Percentiles rank a stretch among this genome's conserved stretches.
Evolutionary conservation across 495 filamentous ascomycete species (phyloP).

Genomic region (Penicillium desertorum): DNA sequence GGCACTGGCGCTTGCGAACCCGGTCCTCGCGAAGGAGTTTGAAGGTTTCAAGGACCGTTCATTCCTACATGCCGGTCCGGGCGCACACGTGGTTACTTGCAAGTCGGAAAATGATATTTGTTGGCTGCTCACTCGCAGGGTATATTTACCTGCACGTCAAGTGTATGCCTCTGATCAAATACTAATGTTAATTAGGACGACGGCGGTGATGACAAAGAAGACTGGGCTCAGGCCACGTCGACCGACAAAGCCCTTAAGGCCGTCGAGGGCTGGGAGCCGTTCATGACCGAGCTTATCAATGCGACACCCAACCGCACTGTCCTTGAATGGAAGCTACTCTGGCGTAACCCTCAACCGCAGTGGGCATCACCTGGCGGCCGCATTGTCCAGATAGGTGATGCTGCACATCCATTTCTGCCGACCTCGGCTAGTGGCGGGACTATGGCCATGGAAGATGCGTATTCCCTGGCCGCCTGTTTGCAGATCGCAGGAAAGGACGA

Average conservation of each 20-base stretch:
- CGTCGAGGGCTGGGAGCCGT: slow-evolving; percentile 63
- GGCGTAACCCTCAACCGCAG: slow-evolving; percentile 64
- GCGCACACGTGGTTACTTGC: neutral
- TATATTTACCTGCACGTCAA: slow-evolving; percentile 27
- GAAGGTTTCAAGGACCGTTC: neutral
- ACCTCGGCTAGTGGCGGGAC: slow-evolving; percentile 71
- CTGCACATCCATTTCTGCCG: slow-evolving; percentile 72
- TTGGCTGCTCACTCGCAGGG: neutral
- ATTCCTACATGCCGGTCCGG: neutral
- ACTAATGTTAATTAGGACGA: neutral
- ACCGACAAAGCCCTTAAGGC: slow-evolving; percentile 11
- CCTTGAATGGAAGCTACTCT: slow-evolving; percentile 72
- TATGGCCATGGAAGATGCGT: slow-evolving; percentile 72
- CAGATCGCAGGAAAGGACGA: slow-evolving; percentile 52
- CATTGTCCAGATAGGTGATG: slow-evolving; percentile 66
- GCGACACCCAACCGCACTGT: slow-evolving; percentile 53
- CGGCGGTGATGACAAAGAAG: neutral
- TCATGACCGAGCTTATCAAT: slow-evolving; percentile 57
- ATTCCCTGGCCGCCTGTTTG: slow-evolving; percentile 63
- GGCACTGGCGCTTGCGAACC: slow-evolving; percentile 9
- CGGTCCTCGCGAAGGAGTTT: slow-evolving; percentile 5
- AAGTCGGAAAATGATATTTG: neutral
- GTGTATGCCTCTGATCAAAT: neutral
- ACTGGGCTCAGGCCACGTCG: neutral
- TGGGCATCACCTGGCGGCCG: slow-evolving; percentile 60